Evolutionary conservation across 179 eudicot species (phyloP), one percentile per base, ranked within the genome.

Genomic region (Pouteria campechiana): DNA sequence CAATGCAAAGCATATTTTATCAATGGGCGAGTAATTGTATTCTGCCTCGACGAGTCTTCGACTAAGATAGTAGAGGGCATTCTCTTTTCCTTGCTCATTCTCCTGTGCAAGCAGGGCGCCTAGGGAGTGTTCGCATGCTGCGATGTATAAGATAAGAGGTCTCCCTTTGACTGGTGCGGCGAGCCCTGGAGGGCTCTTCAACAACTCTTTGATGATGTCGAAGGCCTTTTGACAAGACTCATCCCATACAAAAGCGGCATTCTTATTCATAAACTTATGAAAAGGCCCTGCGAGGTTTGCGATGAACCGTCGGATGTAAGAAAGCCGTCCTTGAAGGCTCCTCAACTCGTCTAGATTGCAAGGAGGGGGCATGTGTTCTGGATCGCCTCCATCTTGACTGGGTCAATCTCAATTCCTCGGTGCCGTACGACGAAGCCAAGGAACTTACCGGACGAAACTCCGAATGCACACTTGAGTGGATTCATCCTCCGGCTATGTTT

Each of bases 241-340:
- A n/a, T 41, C 35, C 55, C 55, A 50, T n/a, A 15, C 27, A 19
- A 37, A 50, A 1, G 45, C 18, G n/a, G 10, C 12, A 33, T 11
- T 28, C 3, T 37, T 37, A 17, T 37, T 27, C 36, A 37, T 37
- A 3, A 39, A 51, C 0, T 28, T 35, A 6, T 19, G 46, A 39
- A 45, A 51, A 3, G 28, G 10, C 17, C 37, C 23, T 0, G 32
- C 39, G 0, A 50, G 9, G 6, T 38, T 37, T 8, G 57, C 29
- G 3, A 32, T 52, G 21, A 52, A 30, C 16, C 47, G 33, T 2
- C 41, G 24, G 9, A 52, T 52, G 33, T 29, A 52, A 4, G 41
- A 15, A 0, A 52, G 20, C 2, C 40, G 16, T 1, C 57, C 48
- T 23, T 52, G 49, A 0, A 41, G 41, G 3, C 46, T 29, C n/a